Percentiles rank a stretch among this genome's conserved stretches.
Evolutionary conservation across 768 basidiomycete species (phyloP).

Genomic region (Pleurotus tuoliensis): DNA sequence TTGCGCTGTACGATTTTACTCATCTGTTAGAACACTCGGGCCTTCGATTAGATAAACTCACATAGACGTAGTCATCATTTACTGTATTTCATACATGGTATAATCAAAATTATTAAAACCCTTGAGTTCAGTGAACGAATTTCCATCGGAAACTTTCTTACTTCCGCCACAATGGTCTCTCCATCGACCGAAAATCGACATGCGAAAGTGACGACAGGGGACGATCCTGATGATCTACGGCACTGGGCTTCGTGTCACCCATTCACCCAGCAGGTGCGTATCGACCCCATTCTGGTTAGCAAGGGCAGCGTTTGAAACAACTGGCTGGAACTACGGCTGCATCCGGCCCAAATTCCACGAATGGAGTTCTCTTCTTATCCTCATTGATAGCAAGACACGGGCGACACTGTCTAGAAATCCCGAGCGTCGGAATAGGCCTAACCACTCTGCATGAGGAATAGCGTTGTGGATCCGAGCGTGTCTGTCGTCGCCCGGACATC

Average conservation of each 20-base stretch:
- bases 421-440: too few species aligned
- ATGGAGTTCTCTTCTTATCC: too few species aligned
- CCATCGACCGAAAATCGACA: conserved; percentile 5
- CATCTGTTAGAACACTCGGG: background rate
- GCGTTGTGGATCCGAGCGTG: too few species aligned
- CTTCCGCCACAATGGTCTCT: conserved; percentile 2
- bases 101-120: conserved; percentile 1
- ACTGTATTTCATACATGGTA: background rate
- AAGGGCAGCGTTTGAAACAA: too few species aligned
- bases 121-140: background rate
- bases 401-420: too few species aligned
- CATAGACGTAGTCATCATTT: conserved; percentile 8
- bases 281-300: too few species aligned
- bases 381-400: too few species aligned
- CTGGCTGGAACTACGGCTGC: too few species aligned
- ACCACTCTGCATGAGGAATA: too few species aligned
- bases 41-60: background rate
- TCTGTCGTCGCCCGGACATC: too few species aligned
- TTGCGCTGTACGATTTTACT: conserved; percentile 10
- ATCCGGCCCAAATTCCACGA: too few species aligned
- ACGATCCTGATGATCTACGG: conserved; percentile 18
- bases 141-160: too few species aligned
- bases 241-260: conserved; percentile 39
- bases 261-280: conserved; percentile 50
- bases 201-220: conserved; percentile 7